Evolutionary conservation across 192 early-diverging fungal species (phyloP).

Genomic region (Tieghemiomyces parasiticus): DNA sequence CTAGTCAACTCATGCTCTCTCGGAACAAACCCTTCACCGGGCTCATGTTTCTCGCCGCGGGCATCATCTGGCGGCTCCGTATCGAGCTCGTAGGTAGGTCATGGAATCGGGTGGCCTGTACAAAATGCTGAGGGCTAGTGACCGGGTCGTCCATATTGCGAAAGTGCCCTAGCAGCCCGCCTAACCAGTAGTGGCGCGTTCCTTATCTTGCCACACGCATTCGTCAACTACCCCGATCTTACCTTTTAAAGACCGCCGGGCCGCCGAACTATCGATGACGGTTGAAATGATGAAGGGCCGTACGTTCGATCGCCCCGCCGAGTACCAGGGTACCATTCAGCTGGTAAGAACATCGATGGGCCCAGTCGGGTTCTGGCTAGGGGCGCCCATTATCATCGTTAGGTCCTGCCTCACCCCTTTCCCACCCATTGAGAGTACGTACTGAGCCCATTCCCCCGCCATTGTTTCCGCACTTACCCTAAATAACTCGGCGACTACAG

Average conservation of each 20-base stretch:
- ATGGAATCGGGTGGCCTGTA: no score
- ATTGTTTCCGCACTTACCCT: not conserved
- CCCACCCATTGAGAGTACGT: not conserved
- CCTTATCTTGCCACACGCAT: no score
- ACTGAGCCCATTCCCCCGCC: not conserved
- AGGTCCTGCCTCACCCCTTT: not conserved
- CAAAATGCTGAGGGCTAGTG: no score
- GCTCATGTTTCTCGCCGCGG: conserved; percentile 4
- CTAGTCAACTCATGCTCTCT: no score
- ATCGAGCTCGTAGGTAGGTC: no score
- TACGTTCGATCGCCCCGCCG: not conserved
- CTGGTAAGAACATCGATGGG: not conserved
- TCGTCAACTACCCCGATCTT: no score
- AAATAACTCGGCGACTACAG: not conserved
- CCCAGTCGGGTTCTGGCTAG: not conserved
- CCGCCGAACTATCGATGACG: not conserved
- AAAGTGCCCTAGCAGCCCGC: no score
- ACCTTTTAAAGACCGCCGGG: no score
- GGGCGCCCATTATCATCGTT: not conserved
- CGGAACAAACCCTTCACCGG: not conserved
- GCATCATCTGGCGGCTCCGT: conserved; percentile 6
- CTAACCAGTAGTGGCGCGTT: no score
- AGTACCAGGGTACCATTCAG: not conserved
- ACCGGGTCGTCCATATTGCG: no score
- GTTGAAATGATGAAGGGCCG: conserved; percentile 7